Base-by-base conservation (phyloP, 2,329 filamentous ascomycete genomes). In the Colletotrichum incanum region DNA sequence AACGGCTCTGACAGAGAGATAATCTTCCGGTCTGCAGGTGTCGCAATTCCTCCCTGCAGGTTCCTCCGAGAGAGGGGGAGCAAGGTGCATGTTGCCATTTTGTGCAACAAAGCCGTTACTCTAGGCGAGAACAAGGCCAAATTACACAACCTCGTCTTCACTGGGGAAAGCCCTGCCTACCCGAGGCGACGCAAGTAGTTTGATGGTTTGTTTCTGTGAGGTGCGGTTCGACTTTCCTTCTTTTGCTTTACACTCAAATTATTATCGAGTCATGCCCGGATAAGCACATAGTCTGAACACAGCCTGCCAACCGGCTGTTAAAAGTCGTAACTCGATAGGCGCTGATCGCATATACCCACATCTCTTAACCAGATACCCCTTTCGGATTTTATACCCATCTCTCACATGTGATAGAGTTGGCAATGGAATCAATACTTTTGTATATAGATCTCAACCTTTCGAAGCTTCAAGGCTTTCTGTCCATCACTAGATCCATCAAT, bases 351-450 rank as follows among this genome's bases (percentile, higher is more conserved):
- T 6, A 2, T 7, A 20, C 1, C 47, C 16, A 3, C 16, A 28
- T 28, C 16, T 18, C 20, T 58, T 3, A 18, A 16, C 37, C 34
- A 39, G 14, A 2, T 6, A 18, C 8, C 37, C 7, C n/a, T 18
- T 2, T 41, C 9, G 7, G 5, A 41, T 26, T 3, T 34, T 1
- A 26, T 7, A 16, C 26, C n/a, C n/a, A 4, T 54, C 12, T 12
- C 9, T 31, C 20, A 23, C 49, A 43, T 31, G 37, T 41, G 34
- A 4, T n/a, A 45, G 18, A 31, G 28, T 8, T 47, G n/a, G 16
- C 9, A 14, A 39, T 20, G 5, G 5, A 49, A 63, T 39, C 50
- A 72, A 20, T 45, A 59, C 50, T 52, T 59, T 71, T 71, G 16
- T 45, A 37, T 31, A 31, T 62, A 26, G 34, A n/a, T 34, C 41